Evolutionary conservation across 2,329 filamentous ascomycete genomes (phyloP), one percentile per base, ranked within the genome.

Genomic region (Trichoderma gracile): DNA sequence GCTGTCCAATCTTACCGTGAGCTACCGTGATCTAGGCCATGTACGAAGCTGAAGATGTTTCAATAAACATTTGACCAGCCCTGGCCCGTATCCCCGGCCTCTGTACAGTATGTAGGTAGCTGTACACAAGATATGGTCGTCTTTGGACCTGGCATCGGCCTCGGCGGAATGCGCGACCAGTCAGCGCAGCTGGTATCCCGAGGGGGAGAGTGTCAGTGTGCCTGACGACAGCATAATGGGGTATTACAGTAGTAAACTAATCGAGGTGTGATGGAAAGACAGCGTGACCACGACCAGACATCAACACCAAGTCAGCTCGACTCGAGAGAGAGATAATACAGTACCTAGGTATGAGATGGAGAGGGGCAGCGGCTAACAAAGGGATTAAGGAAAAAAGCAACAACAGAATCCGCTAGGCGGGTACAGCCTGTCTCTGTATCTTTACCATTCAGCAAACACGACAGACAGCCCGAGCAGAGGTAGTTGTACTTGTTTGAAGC

Each of bases 121-220:
- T 9, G 7, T 9, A 30, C 7, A 30, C 9, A 30, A 30, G 8
- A 10, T 30, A 30, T 30, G 9, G 30, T 14, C 15, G 47, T 33
- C 21, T 49, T 23, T 50, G 38, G 38, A n/a, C 57, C 57, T 33
- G 57, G 57, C 47, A 50, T 10, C 53, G 62, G 47, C 47, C 46
- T 53, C 57, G 57, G 63, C 57, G 57, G 62, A 57, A 43, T 49
- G 63, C 63, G 50, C 50, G 50, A 56, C 57, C 33, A 49, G 63
- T 62, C 63, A 47, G 65, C 56, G 42, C n/a, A 65, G 68, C 64
- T 49, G 65, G 85, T 57, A 10, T 6, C n/a, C 8, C 19, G 43
- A 21, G 30, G 30, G 53, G 9, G 33, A 50, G 21, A 21, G 25
- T 38, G 33, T 10, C 30, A 33, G 30, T 33, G 30, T 33, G 25